Evolutionary conservation across 371 early-diverging fungal species (phyloP).

Genomic region (Amoeboaphelidium occidentale): DNA sequence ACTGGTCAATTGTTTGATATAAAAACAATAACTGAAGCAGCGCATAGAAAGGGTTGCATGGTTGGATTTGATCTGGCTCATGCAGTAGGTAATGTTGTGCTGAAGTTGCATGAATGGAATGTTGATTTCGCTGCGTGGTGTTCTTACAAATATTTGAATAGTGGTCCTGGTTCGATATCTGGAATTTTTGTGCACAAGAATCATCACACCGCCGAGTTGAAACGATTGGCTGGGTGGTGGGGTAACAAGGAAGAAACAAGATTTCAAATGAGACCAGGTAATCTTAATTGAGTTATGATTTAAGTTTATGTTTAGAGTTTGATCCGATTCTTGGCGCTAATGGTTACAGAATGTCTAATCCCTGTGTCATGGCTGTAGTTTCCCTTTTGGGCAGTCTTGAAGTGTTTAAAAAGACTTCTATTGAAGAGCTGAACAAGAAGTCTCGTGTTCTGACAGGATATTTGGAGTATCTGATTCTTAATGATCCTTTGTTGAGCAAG

Average conservation of each 20-base stretch:
- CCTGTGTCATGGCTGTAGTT: constrained; percentile 40
- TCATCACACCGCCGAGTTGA: background rate
- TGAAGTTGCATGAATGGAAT: constrained; percentile 75
- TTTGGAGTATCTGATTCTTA: constrained; percentile 34
- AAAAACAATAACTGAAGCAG: constrained; percentile 52
- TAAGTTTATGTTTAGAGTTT: constrained; percentile 26
- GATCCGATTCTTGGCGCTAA: constrained; percentile 51
- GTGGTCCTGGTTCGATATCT: constrained; percentile 79
- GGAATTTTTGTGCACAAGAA: background rate
- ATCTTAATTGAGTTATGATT: constrained; percentile 9
- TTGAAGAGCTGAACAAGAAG: constrained; percentile 37
- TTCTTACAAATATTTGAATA: constrained; percentile 87
- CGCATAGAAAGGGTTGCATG: constrained; percentile 54
- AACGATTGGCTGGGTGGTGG: constrained; percentile 80
- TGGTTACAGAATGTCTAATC: constrained; percentile 73
- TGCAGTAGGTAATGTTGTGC: constrained; percentile 74
- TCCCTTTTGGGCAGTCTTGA: constrained; percentile 49
- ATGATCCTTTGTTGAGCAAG: constrained; percentile 1
- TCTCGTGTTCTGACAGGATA: constrained; percentile 52
- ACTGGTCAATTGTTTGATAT: constrained; percentile 86
- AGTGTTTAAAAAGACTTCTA: constrained; percentile 43
- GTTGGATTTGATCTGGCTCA: constrained; percentile 93
- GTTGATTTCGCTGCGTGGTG: constrained; percentile 98
- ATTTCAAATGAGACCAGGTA: constrained; percentile 48
- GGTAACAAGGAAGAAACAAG: constrained; percentile 51